Evolutionary conservation across 257 asterid species (phyloP).

Genomic region (Penstemon newberryi): DNA sequence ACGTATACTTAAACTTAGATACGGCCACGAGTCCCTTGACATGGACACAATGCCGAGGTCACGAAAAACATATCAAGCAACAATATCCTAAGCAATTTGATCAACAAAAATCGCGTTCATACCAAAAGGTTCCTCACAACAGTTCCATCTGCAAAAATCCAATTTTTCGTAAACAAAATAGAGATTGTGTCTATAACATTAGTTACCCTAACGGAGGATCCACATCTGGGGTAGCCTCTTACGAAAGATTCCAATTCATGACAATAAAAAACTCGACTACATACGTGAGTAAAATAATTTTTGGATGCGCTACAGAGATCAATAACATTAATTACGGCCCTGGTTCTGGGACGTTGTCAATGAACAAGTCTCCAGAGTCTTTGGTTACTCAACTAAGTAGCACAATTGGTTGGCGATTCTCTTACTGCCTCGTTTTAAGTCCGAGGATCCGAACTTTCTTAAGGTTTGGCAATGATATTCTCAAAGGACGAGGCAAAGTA

Average conservation of each 20-base stretch:
- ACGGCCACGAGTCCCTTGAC: neutral
- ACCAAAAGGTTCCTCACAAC: neutral
- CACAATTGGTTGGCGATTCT: neutral
- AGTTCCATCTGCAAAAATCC: neutral
- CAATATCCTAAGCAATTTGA: neutral
- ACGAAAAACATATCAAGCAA: neutral
- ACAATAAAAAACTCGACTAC: neutral
- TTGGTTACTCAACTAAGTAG: neutral
- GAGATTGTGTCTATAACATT: neutral
- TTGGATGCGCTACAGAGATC: conserved; percentile 4
- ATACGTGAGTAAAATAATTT: neutral
- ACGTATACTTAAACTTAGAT: neutral
- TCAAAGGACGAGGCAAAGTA: neutral
- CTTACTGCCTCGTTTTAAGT: neutral
- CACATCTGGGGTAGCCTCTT: neutral
- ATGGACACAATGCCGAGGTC: neutral
- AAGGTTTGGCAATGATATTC: conserved; percentile 3
- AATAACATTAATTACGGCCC: neutral
- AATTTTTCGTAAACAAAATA: neutral
- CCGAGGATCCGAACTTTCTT: neutral
- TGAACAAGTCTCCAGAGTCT: conserved; percentile 9
- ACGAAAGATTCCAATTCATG: neutral
- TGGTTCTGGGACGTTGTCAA: neutral
- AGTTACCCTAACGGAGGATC: conserved; percentile 5
- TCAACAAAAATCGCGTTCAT: neutral